Evolutionary conservation across 192 early-diverging fungal genomes (phyloP), one percentile per base, ranked within the genome.

Genomic region (Umbelopsis ramanniana): DNA sequence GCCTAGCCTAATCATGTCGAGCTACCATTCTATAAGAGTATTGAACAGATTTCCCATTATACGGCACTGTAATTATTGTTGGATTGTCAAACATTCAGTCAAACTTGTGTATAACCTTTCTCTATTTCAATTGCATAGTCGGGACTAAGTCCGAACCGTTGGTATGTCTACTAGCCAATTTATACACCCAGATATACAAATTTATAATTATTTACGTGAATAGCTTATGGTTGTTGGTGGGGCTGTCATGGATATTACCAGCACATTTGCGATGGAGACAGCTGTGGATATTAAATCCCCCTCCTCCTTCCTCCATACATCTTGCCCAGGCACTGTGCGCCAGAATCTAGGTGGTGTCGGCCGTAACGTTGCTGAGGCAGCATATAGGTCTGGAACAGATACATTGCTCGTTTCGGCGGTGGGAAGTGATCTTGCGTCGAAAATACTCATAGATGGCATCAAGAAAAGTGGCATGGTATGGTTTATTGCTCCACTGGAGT

Each of bases 311-410:
- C 70, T 84, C 23, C 72, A 78, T 38, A 94, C 94, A 0, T 96
- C 95, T 33, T 85, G 87, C 38, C 89, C 92, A 1, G 97, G 97
- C 6, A 78, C 66, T 0, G 90, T 92, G 7, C 69, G 72, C 9
- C 83, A 91, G 8, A 81, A 87, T 3, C 60, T 93, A 11, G 97
- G 97, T 52, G 97, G 97, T 5, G 97, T 99, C 6, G 96, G 93
- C 0, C 84, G 94, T 40, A 99, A 99, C 77, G 85, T 99, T 7
- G 94, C 93, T 4, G 93, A 98, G 70, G 91, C 92, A 0, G 89
- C 91, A 23, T 81, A 76, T 38, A 81, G 86, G 24, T 85, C 91
- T 6, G 89, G 91, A 7, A 86, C 85, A 0, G 74, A 88, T 46
- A 85, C 91, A 10, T 54, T 84, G 3, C 89, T 97, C 38, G 50